These are phyloP conservation scores for Trichoderma gracile DNA, from an alignment of 2,329 filamentous ascomycete species.

Conservation along the genomic window DNA sequence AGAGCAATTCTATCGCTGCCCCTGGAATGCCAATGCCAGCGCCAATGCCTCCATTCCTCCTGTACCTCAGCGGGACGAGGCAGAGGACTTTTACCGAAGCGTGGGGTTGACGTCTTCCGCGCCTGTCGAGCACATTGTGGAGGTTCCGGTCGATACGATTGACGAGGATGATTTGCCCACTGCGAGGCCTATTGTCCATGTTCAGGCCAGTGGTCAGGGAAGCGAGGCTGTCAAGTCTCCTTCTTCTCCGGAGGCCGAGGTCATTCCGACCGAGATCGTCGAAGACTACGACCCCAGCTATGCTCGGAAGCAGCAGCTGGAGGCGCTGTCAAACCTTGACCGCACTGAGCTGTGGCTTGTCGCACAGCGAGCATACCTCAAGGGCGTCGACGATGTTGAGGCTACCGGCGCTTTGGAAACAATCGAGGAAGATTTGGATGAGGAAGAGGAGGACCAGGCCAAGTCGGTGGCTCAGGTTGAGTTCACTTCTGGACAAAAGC, in stretches of 20 bases:
- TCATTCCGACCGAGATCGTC: slow-evolving; percentile 64
- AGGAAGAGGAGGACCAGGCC: slow-evolving; percentile 31
- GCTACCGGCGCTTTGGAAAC: slow-evolving; percentile 42
- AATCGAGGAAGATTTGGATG: slow-evolving; percentile 32
- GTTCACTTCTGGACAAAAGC: slow-evolving; percentile 30
- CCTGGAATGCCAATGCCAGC: slow-evolving; percentile 64
- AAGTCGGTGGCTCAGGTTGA: slow-evolving; percentile 32
- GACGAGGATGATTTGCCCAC: slow-evolving; percentile 65
- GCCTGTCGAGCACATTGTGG: slow-evolving; percentile 68
- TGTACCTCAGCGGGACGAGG: slow-evolving; percentile 40
- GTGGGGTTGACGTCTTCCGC: slow-evolving; percentile 41
- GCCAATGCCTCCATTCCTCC: slow-evolving; percentile 43
- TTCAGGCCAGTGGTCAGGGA: slow-evolving; percentile 37
- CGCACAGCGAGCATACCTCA: slow-evolving; percentile 76
- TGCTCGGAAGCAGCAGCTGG: slow-evolving; percentile 68
- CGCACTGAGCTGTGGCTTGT: slow-evolving; percentile 84
- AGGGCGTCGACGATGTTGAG: slow-evolving; percentile 58
- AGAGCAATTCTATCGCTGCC: slow-evolving; percentile 84
- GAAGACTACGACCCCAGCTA: slow-evolving; percentile 76
- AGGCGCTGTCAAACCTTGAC: slow-evolving; percentile 73
- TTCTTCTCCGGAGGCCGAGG: slow-evolving; percentile 52
- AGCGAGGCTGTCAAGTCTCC: slow-evolving; percentile 39
- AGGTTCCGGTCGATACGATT: slow-evolving; percentile 51
- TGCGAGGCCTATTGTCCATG: slow-evolving; percentile 52
- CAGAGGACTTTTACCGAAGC: slow-evolving; percentile 44